phyloP scores from a whole-genome alignment of 192 early-diverging fungal species.

The Jimgerdemannia flammicorona region DNA sequence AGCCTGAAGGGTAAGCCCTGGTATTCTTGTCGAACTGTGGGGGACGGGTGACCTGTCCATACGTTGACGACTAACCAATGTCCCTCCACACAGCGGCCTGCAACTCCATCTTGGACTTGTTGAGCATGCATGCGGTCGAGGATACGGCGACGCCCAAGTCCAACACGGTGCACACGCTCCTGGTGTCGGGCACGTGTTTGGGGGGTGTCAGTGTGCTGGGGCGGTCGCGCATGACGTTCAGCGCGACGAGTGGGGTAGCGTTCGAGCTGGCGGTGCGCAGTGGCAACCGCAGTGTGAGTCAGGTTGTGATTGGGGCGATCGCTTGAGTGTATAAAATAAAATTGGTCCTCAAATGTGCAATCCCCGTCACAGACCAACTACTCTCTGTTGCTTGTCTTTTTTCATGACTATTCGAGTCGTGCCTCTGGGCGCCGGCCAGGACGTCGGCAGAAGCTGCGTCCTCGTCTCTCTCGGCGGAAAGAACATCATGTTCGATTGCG shows the following conservation, averaged over 20 bases:
- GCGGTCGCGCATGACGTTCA: conserved; percentile 86
- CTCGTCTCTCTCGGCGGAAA: conserved; percentile 73
- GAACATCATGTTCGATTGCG: conserved; percentile 92
- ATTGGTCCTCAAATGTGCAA: background rate
- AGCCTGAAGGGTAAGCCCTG: conserved; percentile 62
- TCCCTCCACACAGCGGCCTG: conserved; percentile 54
- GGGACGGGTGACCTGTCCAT: background rate
- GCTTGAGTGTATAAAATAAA: conserved; percentile 34
- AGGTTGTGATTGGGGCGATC: conserved; percentile 78
- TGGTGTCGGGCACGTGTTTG: conserved; percentile 84
- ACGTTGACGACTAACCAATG: background rate
- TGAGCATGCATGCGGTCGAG: conserved; percentile 88
- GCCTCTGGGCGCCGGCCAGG: conserved; percentile 66
- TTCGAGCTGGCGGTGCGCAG: conserved; percentile 88
- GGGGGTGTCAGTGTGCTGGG: conserved; percentile 73
- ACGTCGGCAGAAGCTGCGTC: conserved; percentile 83
- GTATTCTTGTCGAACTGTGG: conserved; percentile 4
- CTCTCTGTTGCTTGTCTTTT: background rate
- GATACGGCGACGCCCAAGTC: conserved; percentile 64
- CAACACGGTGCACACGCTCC: conserved; percentile 78
- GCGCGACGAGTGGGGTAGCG: conserved; percentile 78
- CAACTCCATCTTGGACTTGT: conserved; percentile 61
- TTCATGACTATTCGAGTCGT: background rate
- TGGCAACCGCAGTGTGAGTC: conserved; percentile 58
- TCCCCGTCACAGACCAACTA: background rate